Percentiles rank a stretch among this genome's conserved stretches.
Evolutionary conservation across 805 yeast species (phyloP).

Genomic region (Grigorovia humatica): DNA sequence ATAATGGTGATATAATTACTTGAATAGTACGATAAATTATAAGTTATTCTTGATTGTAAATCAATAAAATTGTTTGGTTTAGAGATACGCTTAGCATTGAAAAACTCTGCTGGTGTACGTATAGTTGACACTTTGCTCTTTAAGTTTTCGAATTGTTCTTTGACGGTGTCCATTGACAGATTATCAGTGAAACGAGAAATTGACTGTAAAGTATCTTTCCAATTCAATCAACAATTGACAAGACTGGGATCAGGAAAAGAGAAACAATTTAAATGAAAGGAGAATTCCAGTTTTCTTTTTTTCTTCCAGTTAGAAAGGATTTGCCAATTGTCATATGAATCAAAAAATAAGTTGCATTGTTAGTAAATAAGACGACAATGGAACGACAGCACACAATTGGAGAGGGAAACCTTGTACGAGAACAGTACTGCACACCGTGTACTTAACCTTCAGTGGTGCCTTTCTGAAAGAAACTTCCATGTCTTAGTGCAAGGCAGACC

Average conservation of each 20-base stretch:
- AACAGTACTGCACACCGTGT: too few species aligned
- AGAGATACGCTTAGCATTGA: constrained; percentile 79
- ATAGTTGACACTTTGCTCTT: constrained; percentile 59
- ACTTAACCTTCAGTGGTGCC: too few species aligned
- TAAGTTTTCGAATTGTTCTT: constrained; percentile 41
- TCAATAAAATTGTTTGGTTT: constrained; percentile 88
- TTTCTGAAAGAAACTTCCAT: too few species aligned
- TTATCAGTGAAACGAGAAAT: constrained; percentile 24
- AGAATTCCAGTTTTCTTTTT: too few species aligned
- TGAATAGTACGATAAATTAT: constrained; percentile 77
- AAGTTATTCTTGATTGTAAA: constrained; percentile 77
- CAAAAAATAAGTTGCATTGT: too few species aligned
- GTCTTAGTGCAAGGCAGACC: too few species aligned
- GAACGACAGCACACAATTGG: too few species aligned
- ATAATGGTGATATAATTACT: constrained; percentile 77
- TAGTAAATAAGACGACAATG: too few species aligned
- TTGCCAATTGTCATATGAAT: too few species aligned
- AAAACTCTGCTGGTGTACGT: constrained; percentile 87
- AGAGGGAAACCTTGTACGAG: too few species aligned
- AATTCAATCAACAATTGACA: neutral
- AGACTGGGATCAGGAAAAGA: neutral
- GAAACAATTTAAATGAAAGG: too few species aligned
- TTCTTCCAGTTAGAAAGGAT: too few species aligned
- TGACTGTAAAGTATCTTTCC: constrained; percentile 10
- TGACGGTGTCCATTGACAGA: constrained; percentile 24